Conservation (phyloP, 225 moss, liverwort and hornwort species). For the Polytrichum formosum region DNA sequence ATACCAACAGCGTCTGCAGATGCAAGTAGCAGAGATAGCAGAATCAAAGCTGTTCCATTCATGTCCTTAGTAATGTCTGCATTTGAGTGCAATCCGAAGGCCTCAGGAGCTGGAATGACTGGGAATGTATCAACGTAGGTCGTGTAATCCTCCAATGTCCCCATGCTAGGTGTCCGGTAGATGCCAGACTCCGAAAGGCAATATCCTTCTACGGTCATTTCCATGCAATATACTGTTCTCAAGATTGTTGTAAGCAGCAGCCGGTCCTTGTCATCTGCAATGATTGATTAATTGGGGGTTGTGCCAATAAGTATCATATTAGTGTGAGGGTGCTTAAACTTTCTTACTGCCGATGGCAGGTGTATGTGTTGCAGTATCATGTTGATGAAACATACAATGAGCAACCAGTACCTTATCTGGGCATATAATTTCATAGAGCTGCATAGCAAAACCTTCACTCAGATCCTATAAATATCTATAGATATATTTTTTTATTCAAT, state of each 20-base stretch:
- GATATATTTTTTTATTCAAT: too few species aligned
- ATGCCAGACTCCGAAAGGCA: slow-evolving; percentile 69
- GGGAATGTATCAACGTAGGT: slow-evolving; percentile 60
- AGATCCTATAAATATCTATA: too few species aligned
- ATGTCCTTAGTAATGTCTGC: slow-evolving; percentile 96
- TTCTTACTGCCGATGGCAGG: too few species aligned
- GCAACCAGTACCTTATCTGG: too few species aligned
- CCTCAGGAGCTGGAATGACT: slow-evolving; percentile 70
- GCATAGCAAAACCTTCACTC: too few species aligned
- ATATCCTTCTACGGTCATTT: slow-evolving; percentile 61
- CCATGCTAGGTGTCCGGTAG: slow-evolving; percentile 57
- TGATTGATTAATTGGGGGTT: too few species aligned
- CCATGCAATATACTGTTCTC: slow-evolving; percentile 61
- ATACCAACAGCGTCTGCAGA: slow-evolving; percentile 76
- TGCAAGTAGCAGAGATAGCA: slow-evolving; percentile 61
- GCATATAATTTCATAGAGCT: too few species aligned
- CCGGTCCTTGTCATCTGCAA: slow-evolving; percentile 82
- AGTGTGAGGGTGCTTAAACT: too few species aligned
- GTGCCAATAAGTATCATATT: too few species aligned
- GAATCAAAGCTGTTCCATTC: slow-evolving; percentile 67
- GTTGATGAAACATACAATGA: too few species aligned
- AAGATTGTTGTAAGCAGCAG: slow-evolving; percentile 77
- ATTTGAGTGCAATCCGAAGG: slow-evolving; percentile 84
- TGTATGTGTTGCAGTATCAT: too few species aligned
- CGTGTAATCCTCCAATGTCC: slow-evolving; percentile 45